phyloP scores from a whole-genome alignment of 228 moss, liverwort and hornwort genomes.

The Sphagnum fallax region DNA sequence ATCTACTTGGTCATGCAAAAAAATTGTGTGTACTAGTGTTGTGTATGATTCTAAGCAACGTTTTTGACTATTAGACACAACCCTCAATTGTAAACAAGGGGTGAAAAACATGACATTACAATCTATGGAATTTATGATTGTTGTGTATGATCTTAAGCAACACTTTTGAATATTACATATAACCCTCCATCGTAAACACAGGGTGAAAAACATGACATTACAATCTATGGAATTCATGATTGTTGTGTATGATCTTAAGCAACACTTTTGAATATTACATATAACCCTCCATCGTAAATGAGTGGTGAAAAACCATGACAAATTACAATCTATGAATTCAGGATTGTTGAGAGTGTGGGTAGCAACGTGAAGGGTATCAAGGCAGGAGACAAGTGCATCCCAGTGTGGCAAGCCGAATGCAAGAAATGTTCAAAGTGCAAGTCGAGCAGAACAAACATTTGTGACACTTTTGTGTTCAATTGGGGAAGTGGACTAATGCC shows the following conservation, averaged over 20 bases:
- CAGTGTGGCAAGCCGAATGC: constrained; percentile 44
- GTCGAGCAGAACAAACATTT: constrained; percentile 34
- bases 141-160: no score
- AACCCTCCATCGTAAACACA: not conserved
- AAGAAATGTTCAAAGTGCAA: constrained; percentile 28
- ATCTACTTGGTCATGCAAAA: no score
- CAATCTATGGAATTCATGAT: not conserved
- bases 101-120: no score
- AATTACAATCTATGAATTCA: not conserved
- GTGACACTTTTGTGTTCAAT: constrained; percentile 47
- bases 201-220: not conserved
- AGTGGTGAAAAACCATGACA: not conserved
- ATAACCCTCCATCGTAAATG: not conserved
- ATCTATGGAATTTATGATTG: no score
- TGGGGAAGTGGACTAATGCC: constrained; percentile 58
- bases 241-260: no score
- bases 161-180: no score
- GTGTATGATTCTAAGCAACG: no score
- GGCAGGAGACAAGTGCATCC: constrained; percentile 38
- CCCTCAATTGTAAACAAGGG: no score
- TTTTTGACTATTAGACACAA: no score
- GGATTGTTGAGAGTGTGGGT: constrained; percentile 53
- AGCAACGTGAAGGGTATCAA: constrained; percentile 27
- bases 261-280: no score
- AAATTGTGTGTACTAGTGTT: no score